A percentile compares a stretch with the other conserved stretches of the same genome.
phyloP scores from a whole-genome alignment of 257 asterid genomes.

The Voacanga thouarsii region DNA sequence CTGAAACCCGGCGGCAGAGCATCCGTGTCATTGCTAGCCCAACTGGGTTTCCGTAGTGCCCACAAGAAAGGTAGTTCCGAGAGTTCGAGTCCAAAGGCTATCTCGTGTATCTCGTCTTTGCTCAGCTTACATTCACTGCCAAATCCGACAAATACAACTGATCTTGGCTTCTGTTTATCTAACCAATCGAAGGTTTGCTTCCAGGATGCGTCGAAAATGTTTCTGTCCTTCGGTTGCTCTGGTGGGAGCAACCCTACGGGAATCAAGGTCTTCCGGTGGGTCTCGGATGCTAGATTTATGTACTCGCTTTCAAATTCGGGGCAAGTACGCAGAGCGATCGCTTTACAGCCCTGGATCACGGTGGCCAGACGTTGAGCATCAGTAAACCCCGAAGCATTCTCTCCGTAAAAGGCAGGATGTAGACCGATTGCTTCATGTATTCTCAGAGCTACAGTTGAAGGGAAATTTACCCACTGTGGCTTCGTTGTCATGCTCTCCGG shows the following conservation, averaged over 20 bases:
- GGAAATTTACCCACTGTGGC: neutral
- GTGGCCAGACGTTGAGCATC: neutral
- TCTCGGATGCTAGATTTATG: conserved; percentile 20
- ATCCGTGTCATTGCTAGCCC: neutral
- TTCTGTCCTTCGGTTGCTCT: neutral
- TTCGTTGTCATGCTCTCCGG: neutral
- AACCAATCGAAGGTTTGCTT: conserved; percentile 19
- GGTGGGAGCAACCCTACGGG: conserved; percentile 32
- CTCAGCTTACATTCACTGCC: conserved; percentile 29
- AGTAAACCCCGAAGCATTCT: conserved; percentile 17
- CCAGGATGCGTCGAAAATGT: neutral
- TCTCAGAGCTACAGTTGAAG: neutral
- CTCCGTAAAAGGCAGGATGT: too few relatives aligned
- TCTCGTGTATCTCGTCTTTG: conserved; percentile 26
- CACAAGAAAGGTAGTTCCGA: conserved; percentile 30
- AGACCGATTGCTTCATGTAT: conserved; percentile 1
- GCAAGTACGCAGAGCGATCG: conserved; percentile 18
- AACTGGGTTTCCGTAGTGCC: conserved; percentile 21
- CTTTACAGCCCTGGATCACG: conserved; percentile 13
- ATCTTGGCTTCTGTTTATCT: conserved; percentile 10
- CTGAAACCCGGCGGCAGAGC: conserved; percentile 30
- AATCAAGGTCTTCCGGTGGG: conserved; percentile 21
- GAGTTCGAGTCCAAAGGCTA: conserved; percentile 28
- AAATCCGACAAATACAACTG: conserved; percentile 28
- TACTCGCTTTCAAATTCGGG: conserved; percentile 23